Conservation (phyloP, 108 stramenopile genomes). For the Skeletonema tropicum region DNA sequence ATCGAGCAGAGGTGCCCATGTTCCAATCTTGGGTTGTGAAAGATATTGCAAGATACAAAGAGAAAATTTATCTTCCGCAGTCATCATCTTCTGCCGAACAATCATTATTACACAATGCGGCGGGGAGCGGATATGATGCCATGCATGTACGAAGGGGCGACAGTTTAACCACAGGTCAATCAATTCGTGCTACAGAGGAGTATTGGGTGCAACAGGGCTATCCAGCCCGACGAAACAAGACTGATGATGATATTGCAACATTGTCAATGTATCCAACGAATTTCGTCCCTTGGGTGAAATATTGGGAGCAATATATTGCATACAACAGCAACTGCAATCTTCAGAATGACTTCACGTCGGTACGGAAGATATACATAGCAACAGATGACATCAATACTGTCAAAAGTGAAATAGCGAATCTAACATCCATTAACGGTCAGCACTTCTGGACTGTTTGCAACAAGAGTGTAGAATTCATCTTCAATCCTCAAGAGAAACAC, state of each 20-base stretch:
- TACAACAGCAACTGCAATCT: slow-evolving; percentile 5
- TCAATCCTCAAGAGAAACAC: not conserved
- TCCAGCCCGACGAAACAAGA: not conserved
- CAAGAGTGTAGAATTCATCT: slow-evolving; percentile 1
- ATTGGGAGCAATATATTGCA: not conserved
- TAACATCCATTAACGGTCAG: not conserved
- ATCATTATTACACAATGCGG: not conserved
- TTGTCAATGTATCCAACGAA: slow-evolving; percentile 3
- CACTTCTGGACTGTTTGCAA: slow-evolving; percentile 5
- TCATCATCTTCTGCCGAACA: not conserved
- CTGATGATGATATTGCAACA: not conserved
- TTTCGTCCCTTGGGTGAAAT: not conserved
- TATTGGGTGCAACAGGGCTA: not conserved
- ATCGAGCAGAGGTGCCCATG: slow-evolving; percentile 2
- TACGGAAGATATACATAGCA: not conserved
- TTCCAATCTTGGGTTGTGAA: slow-evolving; percentile 5
- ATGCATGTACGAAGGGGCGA: slow-evolving; percentile 1
- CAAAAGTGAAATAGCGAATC: not conserved
- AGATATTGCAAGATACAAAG: not conserved
- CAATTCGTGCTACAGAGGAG: not conserved
- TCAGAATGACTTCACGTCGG: not conserved
- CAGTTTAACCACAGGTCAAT: not conserved
- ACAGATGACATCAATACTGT: not conserved
- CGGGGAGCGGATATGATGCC: slow-evolving; percentile 6
- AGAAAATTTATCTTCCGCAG: not conserved